Base-by-base conservation (phyloP, 2,329 filamentous ascomycete species). In the Camptophora hylomeconis region DNA sequence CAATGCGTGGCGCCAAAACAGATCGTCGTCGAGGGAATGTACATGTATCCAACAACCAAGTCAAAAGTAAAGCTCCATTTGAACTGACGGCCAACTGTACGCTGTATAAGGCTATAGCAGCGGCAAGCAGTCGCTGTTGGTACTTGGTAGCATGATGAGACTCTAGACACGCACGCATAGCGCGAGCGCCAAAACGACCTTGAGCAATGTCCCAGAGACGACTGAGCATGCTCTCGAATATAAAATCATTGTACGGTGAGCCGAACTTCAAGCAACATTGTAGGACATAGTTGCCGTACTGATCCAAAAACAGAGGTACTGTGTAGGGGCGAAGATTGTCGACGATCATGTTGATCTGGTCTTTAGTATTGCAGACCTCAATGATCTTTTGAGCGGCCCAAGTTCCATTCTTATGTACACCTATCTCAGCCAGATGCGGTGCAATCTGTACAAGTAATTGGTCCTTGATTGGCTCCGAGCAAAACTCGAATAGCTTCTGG, bases 351-450 rank as follows among this genome's bases (percentile, higher is more conserved):
- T 65, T 60, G 75, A 89, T 87, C 57, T 95, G 86, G 21, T 65
- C 61, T 5, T 79, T 74, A 1, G 80, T 83, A 57, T 89, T 83
- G 53, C 84, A 87, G 5, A 93, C 83, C 47, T 95, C 87, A 44
- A 98, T 95, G 48, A 98, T 95, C 67, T 95, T 98, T 58, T 98
- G 89, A 1, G 89, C 89, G 31, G 89, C 89, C 89, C 89, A 98
- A 1, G 89, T 98, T 38, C 89, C 89, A 48, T 98, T 98, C 70
- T 98, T 98, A 68, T 98, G 89, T 5, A 94, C 76, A 45, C 89
- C 89, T 56, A 95, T 94, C 57, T 95, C 86, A 15, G 87, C 84
- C 51, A 95, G 70, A 50, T 94, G 86, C 33, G 87, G 86, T 3
- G 80, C 74, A 46, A 98, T 92, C 49, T 86, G 75, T 9, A 63